Conservation (phyloP, 2,329 filamentous ascomycete species). For the Davidsoniella virescens region DNA sequence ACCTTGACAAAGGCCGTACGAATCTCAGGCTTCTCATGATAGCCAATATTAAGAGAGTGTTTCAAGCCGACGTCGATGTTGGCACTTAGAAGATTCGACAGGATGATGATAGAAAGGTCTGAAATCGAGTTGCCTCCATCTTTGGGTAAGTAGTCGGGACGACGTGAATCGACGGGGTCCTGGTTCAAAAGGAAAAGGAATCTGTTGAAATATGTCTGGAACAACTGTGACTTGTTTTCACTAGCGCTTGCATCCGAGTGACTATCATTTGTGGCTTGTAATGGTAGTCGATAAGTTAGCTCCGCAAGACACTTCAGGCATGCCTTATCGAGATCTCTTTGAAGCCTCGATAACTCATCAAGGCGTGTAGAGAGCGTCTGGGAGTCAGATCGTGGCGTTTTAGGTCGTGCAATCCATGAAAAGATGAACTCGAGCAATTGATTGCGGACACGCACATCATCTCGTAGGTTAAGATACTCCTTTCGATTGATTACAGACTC, state of each 20-base stretch:
- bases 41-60: conserved; percentile 52
- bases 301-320: conserved; percentile 49
- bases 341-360: conserved; percentile 41
- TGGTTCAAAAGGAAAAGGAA: conserved; percentile 50
- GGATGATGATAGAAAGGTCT: conserved; percentile 48
- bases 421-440: conserved; percentile 53
- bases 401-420: conserved; percentile 49
- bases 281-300: conserved; percentile 47
- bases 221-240: conserved; percentile 55
- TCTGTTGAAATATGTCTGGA: conserved; percentile 54
- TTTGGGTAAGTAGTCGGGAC: conserved; percentile 19
- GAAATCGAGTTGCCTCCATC: conserved; percentile 40
- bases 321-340: conserved; percentile 49
- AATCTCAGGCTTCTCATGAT: conserved; percentile 54
- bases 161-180: conserved; percentile 22
- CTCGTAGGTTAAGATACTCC: conserved; percentile 50
- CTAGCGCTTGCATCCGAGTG: conserved; percentile 50
- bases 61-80: conserved; percentile 58
- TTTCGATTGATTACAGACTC: conserved; percentile 50
- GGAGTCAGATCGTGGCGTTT: conserved; percentile 31
- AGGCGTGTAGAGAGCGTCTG: conserved; percentile 27
- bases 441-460: conserved; percentile 53
- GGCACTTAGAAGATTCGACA: conserved; percentile 53
- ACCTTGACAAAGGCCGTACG: conserved; percentile 55
- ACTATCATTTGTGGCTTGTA: conserved; percentile 44